Base-by-base conservation (phyloP, 805 yeast genomes). In the Schwanniomyces pseudopolymorphus region DNA sequence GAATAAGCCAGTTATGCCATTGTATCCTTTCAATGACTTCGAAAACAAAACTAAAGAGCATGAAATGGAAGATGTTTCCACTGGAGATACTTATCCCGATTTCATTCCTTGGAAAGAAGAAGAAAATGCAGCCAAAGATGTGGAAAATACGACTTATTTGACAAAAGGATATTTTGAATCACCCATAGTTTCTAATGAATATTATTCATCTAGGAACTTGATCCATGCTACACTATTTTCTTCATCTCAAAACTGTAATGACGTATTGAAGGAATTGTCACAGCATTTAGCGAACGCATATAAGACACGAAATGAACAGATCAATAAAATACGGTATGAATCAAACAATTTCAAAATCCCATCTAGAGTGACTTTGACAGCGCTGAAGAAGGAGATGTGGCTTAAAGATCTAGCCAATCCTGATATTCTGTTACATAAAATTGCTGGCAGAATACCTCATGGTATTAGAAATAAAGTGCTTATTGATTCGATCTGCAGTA, bases 281-380 rank as follows among this genome's bases (percentile, higher is more conserved):
- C 66, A 60, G 45, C 72, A 70, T 47, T 58, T 73, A 33, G 60
- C 74, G 8, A 61, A 63, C 36, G 69, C 70, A 2, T 72, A 69
- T 44, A 59, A 60, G 44, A 60, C 69, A 9, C 49, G 78, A 37
- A 70, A 70, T 45, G 75, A 71, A 38, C 61, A 59, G 22, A 70
- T 72, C 45, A 72, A 72, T 48, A 70, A 70, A 49, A 67, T 72
- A 47, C 54, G 56, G 37, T 54, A 42, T 43, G 63, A 57, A n/a
- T 59, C 71, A 20, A 66, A 69, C 42, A 61, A 57, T 5, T 88
- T 83, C 67, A 84, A 80, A 51, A 87, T 92, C 5, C 96, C 96
- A 0, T 91, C 96, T 10, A 72, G 97, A 51, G 96, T 92, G 22
- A 92, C 97, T 0, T 65, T 92, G 25, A 91, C 97, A 0, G 96